Evolutionary conservation across 768 basidiomycete genomes (phyloP), one percentile per base, ranked within the genome.

Genomic region (Agrocybe pediades): DNA sequence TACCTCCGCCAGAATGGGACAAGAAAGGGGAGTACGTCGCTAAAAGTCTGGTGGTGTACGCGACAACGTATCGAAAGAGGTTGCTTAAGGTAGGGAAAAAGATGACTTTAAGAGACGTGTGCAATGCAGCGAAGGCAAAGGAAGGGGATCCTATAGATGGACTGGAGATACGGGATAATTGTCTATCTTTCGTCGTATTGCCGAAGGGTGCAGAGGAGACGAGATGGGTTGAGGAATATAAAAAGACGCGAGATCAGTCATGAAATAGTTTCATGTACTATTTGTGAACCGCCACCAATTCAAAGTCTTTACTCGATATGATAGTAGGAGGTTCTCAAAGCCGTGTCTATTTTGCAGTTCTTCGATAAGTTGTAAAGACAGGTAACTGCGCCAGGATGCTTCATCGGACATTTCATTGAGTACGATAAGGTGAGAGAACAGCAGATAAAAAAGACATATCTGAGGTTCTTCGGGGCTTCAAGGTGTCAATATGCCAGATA

Each of bases 61-160:
- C 90, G 27, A 86, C 87, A 64, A 98, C 95, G 9, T 73, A 74
- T 55, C 70, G 80, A 53, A 88, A 82, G 63, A 80, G 92, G 33
- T 69, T 98, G 42, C 74, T 99, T 54, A 99, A 95, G 71, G 84
- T 96, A 4, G 96, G 95, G 13, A 91, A 87, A 73, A 93, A 90
- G 67, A 87, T 96, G 84, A 88, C 88, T 9, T 73, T 98, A 54
- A 72, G 79, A 42, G 90, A 95, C 62, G 87, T 96, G 3, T 87
- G 86, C 60, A 71, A 70, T 9, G 84, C 81, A 3, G 81, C 87
- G 1, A 81, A 79, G 59, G 83, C 69, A 17, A 86, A 83, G 68
- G 78, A 77, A 16, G 85, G 81, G 2, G 82, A 82, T 49, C 73
- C 72, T 26, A 69, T 62, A 56, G 95, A 98, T 65, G 95, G 96